phyloP scores from a whole-genome alignment of 805 yeast species.

The Pichia membranifaciens region DNA sequence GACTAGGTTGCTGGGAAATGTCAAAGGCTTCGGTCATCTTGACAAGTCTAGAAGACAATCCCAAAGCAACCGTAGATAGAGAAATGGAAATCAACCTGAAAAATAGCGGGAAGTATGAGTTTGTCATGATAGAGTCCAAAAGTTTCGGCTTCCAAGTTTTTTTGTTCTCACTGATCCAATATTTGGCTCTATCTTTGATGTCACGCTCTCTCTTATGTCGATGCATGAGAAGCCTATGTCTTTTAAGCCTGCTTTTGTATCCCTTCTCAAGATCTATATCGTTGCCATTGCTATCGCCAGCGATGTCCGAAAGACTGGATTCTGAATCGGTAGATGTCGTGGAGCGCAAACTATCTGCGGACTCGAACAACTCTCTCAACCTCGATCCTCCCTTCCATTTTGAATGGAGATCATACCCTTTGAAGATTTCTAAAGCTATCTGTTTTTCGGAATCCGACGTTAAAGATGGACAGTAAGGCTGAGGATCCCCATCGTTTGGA shows the following conservation, averaged over 20 bases:
- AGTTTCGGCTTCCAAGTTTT: constrained; percentile 61
- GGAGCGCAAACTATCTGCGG: constrained; percentile 9
- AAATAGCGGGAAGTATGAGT: constrained; percentile 76
- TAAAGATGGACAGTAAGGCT: constrained; percentile 1
- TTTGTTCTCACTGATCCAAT: constrained; percentile 60
- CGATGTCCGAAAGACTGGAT: constrained; percentile 17
- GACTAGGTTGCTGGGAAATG: constrained; percentile 74
- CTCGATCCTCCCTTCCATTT: constrained; percentile 72
- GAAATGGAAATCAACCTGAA: constrained; percentile 56
- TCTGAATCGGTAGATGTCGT: constrained; percentile 4
- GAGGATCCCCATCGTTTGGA: background rate
- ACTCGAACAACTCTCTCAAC: constrained; percentile 45
- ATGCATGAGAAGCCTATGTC: constrained; percentile 1
- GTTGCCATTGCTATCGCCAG: background rate
- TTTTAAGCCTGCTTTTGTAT: background rate
- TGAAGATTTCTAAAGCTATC: constrained; percentile 8
- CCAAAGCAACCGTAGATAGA: constrained; percentile 64
- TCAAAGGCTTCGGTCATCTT: constrained; percentile 28
- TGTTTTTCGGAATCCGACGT: constrained; percentile 22
- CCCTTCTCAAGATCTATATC: constrained; percentile 16
- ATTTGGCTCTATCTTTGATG: constrained; percentile 53
- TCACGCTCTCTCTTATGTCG: constrained; percentile 19
- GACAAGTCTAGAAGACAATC: constrained; percentile 59
- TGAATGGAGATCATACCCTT: constrained; percentile 33
- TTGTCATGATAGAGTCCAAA: constrained; percentile 54